Percentiles rank a stretch among this genome's conserved stretches.
These are phyloP conservation scores for Silybum marianum DNA, from an alignment of 129 eudicot species.

Conservation along the genomic window DNA sequence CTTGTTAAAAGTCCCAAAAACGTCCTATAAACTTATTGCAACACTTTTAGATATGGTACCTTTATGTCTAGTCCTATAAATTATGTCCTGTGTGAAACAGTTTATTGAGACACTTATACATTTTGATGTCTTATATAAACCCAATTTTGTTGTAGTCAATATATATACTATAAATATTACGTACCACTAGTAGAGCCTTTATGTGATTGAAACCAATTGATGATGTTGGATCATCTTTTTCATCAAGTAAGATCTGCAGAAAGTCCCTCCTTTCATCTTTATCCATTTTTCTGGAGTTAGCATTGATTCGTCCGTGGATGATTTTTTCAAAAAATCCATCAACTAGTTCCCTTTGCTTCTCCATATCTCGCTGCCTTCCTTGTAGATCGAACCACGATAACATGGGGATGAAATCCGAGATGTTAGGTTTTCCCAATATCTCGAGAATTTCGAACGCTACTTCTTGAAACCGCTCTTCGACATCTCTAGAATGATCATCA, in stretches of 20 bases:
- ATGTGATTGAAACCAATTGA: slow-evolving; percentile 31
- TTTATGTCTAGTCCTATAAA: too few relatives aligned
- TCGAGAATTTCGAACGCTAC: background rate
- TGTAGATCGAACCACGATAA: slow-evolving; percentile 43
- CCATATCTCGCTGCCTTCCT: slow-evolving; percentile 41
- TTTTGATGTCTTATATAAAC: too few relatives aligned
- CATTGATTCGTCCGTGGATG: slow-evolving; percentile 27
- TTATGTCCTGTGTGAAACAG: too few relatives aligned
- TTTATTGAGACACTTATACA: too few relatives aligned
- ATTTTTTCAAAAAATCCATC: slow-evolving; percentile 25
- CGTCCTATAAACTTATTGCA: too few relatives aligned
- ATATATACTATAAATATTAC: too few relatives aligned
- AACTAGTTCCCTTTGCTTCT: slow-evolving; percentile 25
- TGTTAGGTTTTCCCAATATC: background rate
- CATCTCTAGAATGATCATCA: too few relatives aligned
- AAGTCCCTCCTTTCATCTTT: slow-evolving; percentile 43
- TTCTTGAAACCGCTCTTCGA: slow-evolving; percentile 10
- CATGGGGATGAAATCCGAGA: slow-evolving; percentile 41
- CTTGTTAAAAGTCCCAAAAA: too few relatives aligned
- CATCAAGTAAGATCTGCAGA: slow-evolving; percentile 36
- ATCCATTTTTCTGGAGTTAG: slow-evolving; percentile 3
- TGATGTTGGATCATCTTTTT: slow-evolving; percentile 27
- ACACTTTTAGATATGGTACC: too few relatives aligned
- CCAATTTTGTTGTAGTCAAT: too few relatives aligned
- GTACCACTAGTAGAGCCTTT: slow-evolving; percentile 47